A percentile compares a stretch with the other conserved stretches of the same genome.
Evolutionary conservation across 768 basidiomycete genomes (phyloP).

Genomic region (Royoungia palumana): DNA sequence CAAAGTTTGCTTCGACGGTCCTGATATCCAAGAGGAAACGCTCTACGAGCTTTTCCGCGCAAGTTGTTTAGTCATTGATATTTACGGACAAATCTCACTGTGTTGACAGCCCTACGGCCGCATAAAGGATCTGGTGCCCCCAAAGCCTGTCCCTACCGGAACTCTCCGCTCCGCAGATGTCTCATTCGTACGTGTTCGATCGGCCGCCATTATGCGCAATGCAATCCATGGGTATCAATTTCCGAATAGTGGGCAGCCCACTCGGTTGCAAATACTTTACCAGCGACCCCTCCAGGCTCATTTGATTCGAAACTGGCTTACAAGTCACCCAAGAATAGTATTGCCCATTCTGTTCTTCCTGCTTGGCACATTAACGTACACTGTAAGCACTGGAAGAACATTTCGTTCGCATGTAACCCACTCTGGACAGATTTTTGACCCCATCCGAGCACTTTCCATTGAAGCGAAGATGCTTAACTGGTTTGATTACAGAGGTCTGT

Average conservation of each 20-base stretch:
- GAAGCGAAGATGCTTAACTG: conserved; percentile 78
- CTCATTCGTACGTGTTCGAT: conserved; percentile 56
- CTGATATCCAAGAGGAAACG: conserved; percentile 77
- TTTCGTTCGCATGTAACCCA: not conserved
- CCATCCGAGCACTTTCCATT: conserved; percentile 80
- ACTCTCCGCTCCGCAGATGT: conserved; percentile 63
- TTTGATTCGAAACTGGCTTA: conserved; percentile 72
- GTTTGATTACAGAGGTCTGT: conserved; percentile 73
- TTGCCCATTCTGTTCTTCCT: conserved; percentile 81
- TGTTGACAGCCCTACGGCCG: conserved; percentile 71
- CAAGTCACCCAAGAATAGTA: conserved; percentile 81
- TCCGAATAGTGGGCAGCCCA: conserved; percentile 27
- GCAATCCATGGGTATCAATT: conserved; percentile 62
- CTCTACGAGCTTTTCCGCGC: conserved; percentile 79
- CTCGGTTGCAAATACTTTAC: conserved; percentile 54
- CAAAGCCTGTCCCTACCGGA: conserved; percentile 61
- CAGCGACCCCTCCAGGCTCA: conserved; percentile 64
- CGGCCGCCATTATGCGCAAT: conserved; percentile 82
- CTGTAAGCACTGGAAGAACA: conserved; percentile 45
- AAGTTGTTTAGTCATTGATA: conserved; percentile 25
- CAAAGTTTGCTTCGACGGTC: conserved; percentile 83
- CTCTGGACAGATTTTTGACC: conserved; percentile 78
- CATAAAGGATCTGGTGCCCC: conserved; percentile 62
- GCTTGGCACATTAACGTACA: conserved; percentile 86
- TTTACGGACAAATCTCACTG: conserved; percentile 1